phyloP scores from a whole-genome alignment of 805 yeast genomes.

The Myxozyma geophila region DNA sequence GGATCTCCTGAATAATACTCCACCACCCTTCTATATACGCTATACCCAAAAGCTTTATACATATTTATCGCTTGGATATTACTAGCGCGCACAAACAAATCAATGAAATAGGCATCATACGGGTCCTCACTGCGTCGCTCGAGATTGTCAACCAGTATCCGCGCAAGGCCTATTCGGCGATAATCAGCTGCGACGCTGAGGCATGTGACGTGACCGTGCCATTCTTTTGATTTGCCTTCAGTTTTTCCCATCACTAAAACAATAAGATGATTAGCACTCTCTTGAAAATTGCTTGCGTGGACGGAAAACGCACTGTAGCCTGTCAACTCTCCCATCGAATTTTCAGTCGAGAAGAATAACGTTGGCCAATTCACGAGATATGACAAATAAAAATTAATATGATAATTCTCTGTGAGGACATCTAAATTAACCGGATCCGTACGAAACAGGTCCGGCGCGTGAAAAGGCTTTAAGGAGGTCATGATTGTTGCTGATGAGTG shows the following conservation, averaged over 20 bases:
- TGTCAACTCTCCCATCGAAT: constrained; percentile 47
- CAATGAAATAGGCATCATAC: constrained; percentile 81
- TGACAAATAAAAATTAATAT: constrained; percentile 78
- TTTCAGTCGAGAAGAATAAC: constrained; percentile 74
- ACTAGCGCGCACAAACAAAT: constrained; percentile 87
- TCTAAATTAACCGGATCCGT: constrained; percentile 81
- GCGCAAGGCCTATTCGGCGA: constrained; percentile 84
- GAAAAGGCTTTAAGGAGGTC: constrained; percentile 89
- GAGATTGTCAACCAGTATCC: constrained; percentile 72
- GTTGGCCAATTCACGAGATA: constrained; percentile 88
- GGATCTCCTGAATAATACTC: constrained; percentile 71
- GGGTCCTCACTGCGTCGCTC: constrained; percentile 73
- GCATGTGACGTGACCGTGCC: constrained; percentile 98
- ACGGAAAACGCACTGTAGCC: constrained; percentile 42
- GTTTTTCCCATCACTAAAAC: constrained; percentile 95
- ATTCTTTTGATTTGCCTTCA: constrained; percentile 80
- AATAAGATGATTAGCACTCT: neutral
- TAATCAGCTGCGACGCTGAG: constrained; percentile 85
- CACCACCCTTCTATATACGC: constrained; percentile 81
- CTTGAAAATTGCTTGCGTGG: neutral
- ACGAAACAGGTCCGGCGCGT: constrained; percentile 78
- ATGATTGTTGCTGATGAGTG: constrained; percentile 46
- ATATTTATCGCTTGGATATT: constrained; percentile 77
- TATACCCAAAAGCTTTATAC: constrained; percentile 85
- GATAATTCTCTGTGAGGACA: constrained; percentile 88